Conservation (phyloP, 2,329 filamentous ascomycete genomes). For the Aspergillus sp. region DNA sequence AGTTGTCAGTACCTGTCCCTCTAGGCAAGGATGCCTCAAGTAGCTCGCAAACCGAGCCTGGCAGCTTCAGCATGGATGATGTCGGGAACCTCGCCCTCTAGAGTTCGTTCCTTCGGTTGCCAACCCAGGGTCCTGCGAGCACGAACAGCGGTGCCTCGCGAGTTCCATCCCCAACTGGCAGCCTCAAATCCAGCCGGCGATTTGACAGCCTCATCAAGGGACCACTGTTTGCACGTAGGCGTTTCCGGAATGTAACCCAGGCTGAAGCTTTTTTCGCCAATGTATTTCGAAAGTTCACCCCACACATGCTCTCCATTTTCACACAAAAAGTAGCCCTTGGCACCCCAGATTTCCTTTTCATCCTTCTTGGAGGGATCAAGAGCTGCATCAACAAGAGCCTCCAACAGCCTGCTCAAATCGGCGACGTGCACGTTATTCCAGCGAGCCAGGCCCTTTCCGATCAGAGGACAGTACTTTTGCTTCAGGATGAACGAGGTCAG, state of each 20-base stretch:
- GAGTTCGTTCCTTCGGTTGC: conserved; percentile 50
- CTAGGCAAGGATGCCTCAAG: background rate
- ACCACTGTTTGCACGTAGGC: conserved; percentile 26
- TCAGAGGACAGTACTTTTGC: conserved; percentile 51
- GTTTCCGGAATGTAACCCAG: conserved; percentile 48
- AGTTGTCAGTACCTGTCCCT: too few species aligned
- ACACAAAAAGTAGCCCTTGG: conserved; percentile 64
- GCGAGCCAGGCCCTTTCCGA: conserved; percentile 56
- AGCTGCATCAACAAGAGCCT: conserved; percentile 57
- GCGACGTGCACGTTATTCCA: conserved; percentile 63
- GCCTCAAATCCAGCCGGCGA: conserved; percentile 46
- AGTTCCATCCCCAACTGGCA: conserved; percentile 61
- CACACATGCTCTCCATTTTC: conserved; percentile 64
- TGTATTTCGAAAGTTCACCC: conserved; percentile 57
- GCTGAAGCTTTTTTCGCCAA: conserved; percentile 57
- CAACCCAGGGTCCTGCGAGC: conserved; percentile 59
- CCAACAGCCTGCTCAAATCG: conserved; percentile 58
- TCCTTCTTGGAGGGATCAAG: conserved; percentile 37
- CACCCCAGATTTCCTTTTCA: conserved; percentile 56
- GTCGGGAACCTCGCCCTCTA: conserved; percentile 54
- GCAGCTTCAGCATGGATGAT: conserved; percentile 25
- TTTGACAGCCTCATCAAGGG: conserved; percentile 47
- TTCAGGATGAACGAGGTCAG: conserved; percentile 52
- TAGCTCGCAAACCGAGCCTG: background rate
- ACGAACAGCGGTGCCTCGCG: conserved; percentile 54